Evolutionary conservation across 805 yeast genomes (phyloP).

Genomic region (Wickerhamiella sergipiensis): DNA sequence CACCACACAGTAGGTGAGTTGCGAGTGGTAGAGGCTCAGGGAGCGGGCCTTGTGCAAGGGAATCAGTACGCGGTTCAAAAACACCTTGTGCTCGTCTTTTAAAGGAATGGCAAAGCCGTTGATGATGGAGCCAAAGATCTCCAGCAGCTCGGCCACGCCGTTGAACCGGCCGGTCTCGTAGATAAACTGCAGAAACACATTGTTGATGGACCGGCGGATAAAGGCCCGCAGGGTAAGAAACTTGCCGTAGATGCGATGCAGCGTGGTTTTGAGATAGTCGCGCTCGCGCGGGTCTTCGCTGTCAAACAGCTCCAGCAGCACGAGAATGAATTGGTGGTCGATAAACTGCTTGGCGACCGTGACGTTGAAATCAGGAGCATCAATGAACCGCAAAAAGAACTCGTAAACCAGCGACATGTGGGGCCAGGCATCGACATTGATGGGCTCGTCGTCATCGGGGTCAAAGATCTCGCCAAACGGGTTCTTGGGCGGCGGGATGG

Average conservation of each 20-base stretch:
- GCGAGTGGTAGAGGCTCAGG: slow-evolving; percentile 86
- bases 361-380: slow-evolving; percentile 88
- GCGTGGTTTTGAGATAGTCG: slow-evolving; percentile 85
- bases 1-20: slow-evolving; percentile 89
- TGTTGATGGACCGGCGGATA: slow-evolving; percentile 80
- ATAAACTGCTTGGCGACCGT: slow-evolving; percentile 85
- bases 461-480: slow-evolving; percentile 93
- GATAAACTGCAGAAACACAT: slow-evolving; percentile 82
- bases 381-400: slow-evolving; percentile 81
- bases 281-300: slow-evolving; percentile 95
- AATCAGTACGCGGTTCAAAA: slow-evolving; percentile 68
- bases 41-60: slow-evolving; percentile 90
- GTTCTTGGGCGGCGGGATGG: slow-evolving; percentile 96
- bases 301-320: slow-evolving; percentile 78
- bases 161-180: slow-evolving; percentile 94
- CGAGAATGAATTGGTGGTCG: slow-evolving; percentile 77
- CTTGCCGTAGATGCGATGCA: slow-evolving; percentile 93
- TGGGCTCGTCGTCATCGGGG: slow-evolving; percentile 98
- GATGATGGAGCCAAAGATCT: slow-evolving; percentile 88
- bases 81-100: slow-evolving; percentile 92
- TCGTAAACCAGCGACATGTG: slow-evolving; percentile 97
- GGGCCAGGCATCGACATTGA: slow-evolving; percentile 93
- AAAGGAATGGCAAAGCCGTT: slow-evolving; percentile 96
- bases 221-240: slow-evolving; percentile 79
- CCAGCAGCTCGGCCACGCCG: slow-evolving; percentile 89